These are phyloP conservation scores for Rhodotorula sp. DNA, from an alignment of 1,284 basidiomycete species.

Conservation along the genomic window DNA sequence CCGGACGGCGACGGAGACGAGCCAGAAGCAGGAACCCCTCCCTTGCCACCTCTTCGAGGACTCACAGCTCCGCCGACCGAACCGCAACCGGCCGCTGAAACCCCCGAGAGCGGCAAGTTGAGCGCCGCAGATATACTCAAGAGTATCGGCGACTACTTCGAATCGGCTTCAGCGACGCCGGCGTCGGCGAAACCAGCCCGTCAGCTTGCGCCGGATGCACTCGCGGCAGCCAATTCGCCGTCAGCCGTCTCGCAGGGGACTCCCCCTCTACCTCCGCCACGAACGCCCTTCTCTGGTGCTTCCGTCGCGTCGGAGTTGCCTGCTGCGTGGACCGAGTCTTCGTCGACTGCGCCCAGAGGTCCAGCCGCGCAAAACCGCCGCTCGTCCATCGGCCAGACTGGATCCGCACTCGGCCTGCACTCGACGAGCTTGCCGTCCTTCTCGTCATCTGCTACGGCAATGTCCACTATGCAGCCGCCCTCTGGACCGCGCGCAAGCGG, in stretches of 20 bases:
- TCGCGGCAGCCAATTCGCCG: background rate
- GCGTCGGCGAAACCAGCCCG: background rate
- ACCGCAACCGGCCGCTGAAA: background rate
- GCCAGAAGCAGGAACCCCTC: constrained; percentile 27
- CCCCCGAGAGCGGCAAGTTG: background rate
- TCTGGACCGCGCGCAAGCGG: background rate
- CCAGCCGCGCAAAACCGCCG: background rate
- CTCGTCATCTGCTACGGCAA: background rate
- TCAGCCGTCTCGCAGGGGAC: background rate
- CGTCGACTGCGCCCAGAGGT: background rate
- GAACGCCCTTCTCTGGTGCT: background rate
- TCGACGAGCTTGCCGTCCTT: constrained; percentile 4
- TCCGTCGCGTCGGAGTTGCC: background rate
- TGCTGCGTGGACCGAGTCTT: background rate
- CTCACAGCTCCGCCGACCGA: background rate
- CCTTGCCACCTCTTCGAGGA: constrained; percentile 18
- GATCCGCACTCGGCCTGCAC: constrained; percentile 23
- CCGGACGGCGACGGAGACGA: constrained; percentile 2
- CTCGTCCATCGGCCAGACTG: constrained; percentile 6
- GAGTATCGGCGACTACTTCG: constrained; percentile 40
- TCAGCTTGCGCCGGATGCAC: background rate
- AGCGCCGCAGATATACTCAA: constrained; percentile 41
- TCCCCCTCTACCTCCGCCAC: background rate
- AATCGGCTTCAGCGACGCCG: background rate
- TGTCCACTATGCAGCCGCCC: background rate